Evolutionary conservation across 2,329 filamentous ascomycete species (phyloP), one percentile per base, ranked within the genome.

Genomic region (Venturia aucupariae): DNA sequence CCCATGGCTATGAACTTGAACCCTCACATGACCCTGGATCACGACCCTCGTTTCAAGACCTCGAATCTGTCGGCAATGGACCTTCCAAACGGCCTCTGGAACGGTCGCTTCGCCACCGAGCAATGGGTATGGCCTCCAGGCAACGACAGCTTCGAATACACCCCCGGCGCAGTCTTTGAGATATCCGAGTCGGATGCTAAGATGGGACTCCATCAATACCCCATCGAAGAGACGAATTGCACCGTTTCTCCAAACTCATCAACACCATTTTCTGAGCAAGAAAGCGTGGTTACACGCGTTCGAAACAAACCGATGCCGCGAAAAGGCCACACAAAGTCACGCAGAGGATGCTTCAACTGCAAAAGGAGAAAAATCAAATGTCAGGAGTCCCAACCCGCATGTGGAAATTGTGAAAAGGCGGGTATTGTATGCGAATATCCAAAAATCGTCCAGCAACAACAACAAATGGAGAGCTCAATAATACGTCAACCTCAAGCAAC

Each of bases 281-380:
- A 57, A 30, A 22, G 51, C 51, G 30, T 5, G n/a, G 51, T 35
- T 27, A 15, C 17, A 11, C 51, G 51, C 35, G 51, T 57, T 1
- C 59, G 59, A 60, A 44, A 55, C n/a, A 64, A 61, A 61, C 63
- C 63, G 17, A 64, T 64, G 24, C 63, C 63, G n/a, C 63, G 63
- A 35, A 64, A 64, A 60, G 63, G 86, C 0, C 86, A 88, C 67
- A 87, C 84, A 13, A 89, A 89, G 72, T 86, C 84, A 61, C 80
- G 86, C 30, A 78, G 82, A 19, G 86, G 86, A 10, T 88, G 86
- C 73, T 88, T 82, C 72, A 86, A 86, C 71, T 89, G 86, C 76
- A 88, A 88, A 73, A 78, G 82, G 64, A 77, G 86, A 48, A 81
- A 85, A 65, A 87, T 89, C 72, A 88, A 87, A 81, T 88, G 86